Conservation (phyloP, 768 basidiomycete genomes). For the Calvatia gigantea region DNA sequence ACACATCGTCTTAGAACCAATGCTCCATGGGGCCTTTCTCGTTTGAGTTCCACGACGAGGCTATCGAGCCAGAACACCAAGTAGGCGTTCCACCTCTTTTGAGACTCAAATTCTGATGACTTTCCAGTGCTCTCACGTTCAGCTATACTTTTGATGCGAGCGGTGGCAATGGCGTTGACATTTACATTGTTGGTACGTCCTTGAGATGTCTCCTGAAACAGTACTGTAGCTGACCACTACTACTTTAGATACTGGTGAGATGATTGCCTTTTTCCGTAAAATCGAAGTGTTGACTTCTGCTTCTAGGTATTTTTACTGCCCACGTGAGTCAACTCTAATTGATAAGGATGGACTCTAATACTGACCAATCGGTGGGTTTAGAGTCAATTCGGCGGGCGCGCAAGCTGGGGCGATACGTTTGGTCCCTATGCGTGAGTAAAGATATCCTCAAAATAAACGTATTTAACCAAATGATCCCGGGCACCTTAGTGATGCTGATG, state of each 20-base stretch:
- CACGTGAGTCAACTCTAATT: slow-evolving; percentile 15
- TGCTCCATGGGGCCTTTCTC: slow-evolving; percentile 12
- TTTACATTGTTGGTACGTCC: slow-evolving; percentile 32
- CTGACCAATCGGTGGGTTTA: background rate
- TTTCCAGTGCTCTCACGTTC: slow-evolving; percentile 16
- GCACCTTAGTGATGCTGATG: slow-evolving; percentile 22
- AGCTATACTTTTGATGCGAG: slow-evolving; percentile 21
- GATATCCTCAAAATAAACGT: background rate
- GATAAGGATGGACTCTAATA: background rate
- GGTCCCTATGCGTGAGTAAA: slow-evolving; percentile 21
- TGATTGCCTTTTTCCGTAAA: background rate
- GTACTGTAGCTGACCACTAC: background rate
- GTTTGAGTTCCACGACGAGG: background rate
- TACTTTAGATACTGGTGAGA: slow-evolving; percentile 21
- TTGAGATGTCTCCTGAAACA: background rate
- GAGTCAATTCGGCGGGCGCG: slow-evolving; percentile 36
- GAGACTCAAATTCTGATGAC: background rate
- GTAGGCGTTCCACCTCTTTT: background rate
- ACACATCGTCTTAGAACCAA: slow-evolving; percentile 18
- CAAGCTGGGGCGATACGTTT: slow-evolving; percentile 32
- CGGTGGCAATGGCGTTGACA: slow-evolving; percentile 33
- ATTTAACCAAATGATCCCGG: background rate
- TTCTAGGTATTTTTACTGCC: slow-evolving; percentile 17
- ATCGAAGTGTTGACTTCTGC: background rate
- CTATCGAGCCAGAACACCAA: background rate